Conservation (phyloP, 306 rosid species). For the Glycine latifolia region DNA sequence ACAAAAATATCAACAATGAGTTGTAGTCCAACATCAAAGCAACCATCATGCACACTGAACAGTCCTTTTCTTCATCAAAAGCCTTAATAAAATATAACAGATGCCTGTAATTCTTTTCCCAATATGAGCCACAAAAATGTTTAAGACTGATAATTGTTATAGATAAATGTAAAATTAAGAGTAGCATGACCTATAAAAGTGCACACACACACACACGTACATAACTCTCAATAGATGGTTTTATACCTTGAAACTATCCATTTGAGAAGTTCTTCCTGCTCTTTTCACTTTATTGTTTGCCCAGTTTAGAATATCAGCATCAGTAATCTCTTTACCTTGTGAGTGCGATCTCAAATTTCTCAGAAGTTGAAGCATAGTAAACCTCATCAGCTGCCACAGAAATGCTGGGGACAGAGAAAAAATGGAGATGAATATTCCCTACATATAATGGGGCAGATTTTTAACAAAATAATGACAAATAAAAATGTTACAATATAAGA, state of each 20-base stretch:
- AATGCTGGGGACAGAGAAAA: slow-evolving; percentile 64
- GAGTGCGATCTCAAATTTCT: slow-evolving; percentile 94
- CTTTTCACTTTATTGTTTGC: slow-evolving; percentile 90
- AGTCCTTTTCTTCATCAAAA: too few species aligned
- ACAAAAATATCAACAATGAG: slow-evolving; percentile 30
- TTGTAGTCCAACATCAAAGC: slow-evolving; percentile 15
- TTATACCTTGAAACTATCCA: slow-evolving; percentile 94
- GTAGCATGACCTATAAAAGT: background rate
- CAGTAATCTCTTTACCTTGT: slow-evolving; percentile 92
- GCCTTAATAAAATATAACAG: too few species aligned
- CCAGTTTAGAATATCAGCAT: slow-evolving; percentile 90
- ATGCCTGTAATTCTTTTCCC: too few species aligned
- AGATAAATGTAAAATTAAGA: slow-evolving; percentile 31
- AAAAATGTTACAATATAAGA: background rate
- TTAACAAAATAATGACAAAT: slow-evolving; percentile 7
- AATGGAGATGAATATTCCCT: slow-evolving; percentile 21
- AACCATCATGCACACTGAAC: too few species aligned
- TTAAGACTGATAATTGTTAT: slow-evolving; percentile 2
- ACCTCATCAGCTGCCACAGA: slow-evolving; percentile 99
- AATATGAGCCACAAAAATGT: slow-evolving; percentile 24
- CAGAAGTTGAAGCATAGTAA: slow-evolving; percentile 92
- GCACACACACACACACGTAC: background rate
- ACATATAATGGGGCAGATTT: background rate
- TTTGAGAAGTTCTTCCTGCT: slow-evolving; percentile 77
- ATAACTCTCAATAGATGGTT: background rate